A percentile compares a stretch with the other conserved stretches of the same genome.
phyloP scores from a whole-genome alignment of 495 filamentous ascomycete species.

The Hypoxylon subgilvum region DNA sequence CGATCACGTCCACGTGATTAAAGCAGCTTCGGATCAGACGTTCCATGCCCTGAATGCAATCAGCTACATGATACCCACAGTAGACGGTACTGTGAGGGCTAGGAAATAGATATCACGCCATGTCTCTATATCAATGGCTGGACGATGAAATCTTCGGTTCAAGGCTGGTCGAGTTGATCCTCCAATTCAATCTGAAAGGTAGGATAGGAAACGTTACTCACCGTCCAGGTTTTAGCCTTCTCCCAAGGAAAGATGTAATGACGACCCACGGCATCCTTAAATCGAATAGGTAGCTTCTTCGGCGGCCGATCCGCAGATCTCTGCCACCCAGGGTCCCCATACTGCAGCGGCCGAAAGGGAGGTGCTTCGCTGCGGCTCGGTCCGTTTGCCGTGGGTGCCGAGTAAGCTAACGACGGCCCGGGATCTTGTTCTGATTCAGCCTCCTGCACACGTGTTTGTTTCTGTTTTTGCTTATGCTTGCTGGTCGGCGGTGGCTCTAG shows the following conservation, averaged over 20 bases:
- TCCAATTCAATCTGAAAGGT: background rate
- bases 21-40: constrained; percentile 58
- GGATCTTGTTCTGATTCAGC: constrained; percentile 7
- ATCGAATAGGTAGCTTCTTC: constrained; percentile 62
- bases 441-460: no score
- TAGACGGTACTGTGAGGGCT: background rate
- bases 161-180: background rate
- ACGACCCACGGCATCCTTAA: constrained; percentile 69
- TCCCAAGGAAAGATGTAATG: constrained; percentile 71
- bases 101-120: background rate
- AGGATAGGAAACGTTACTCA: constrained; percentile 42
- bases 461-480: constrained; percentile 30
- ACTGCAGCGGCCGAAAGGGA: constrained; percentile 17
- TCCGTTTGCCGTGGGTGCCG: constrained; percentile 1
- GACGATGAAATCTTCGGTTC: background rate
- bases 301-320: constrained; percentile 37
- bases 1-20: constrained; percentile 53
- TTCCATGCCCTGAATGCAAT: constrained; percentile 58
- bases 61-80: background rate
- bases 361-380: constrained; percentile 2
- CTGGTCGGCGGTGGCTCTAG: constrained; percentile 4
- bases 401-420: background rate
- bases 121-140: background rate
- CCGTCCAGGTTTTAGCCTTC: constrained; percentile 69
- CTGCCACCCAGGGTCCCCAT: constrained; percentile 32